Percentiles rank a stretch among this genome's conserved stretches.
phyloP scores from a whole-genome alignment of 2,329 filamentous ascomycete species.

The Ambrosiella cleistominuta region DNA sequence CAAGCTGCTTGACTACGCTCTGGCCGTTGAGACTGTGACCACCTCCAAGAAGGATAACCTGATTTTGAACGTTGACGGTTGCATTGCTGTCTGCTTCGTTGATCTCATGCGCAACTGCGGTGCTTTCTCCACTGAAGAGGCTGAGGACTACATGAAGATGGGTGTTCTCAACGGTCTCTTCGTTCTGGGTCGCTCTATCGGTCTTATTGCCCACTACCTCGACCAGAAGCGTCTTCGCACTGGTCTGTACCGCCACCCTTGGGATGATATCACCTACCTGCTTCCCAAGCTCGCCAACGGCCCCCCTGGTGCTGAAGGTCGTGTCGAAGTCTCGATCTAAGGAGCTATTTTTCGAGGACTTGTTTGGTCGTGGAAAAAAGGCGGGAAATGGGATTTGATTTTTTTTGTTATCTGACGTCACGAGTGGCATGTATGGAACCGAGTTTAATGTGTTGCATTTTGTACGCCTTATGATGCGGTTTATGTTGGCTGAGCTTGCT shows the following conservation, averaged over 20 bases:
- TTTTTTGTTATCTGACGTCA: neutral
- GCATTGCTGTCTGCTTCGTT: constrained; percentile 96
- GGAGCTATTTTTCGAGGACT: constrained; percentile 3
- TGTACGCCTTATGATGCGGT: constrained; percentile 1
- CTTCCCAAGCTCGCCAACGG: constrained; percentile 60
- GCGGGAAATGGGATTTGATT: neutral
- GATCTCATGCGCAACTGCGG: constrained; percentile 95
- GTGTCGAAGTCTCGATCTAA: constrained; percentile 76
- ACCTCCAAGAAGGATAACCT: constrained; percentile 99
- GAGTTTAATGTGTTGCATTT: constrained; percentile 5
- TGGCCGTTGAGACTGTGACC: constrained; percentile 93
- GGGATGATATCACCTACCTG: constrained; percentile 95
- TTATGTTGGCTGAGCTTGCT: neutral
- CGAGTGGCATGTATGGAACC: constrained; percentile 11
- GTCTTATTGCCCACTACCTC: constrained; percentile 98
- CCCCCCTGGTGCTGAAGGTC: constrained; percentile 58
- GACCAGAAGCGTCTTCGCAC: constrained; percentile 99
- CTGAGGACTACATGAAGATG: constrained; percentile 97
- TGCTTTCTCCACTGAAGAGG: constrained; percentile 88
- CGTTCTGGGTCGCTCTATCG: constrained; percentile 89
- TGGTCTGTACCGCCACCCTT: constrained; percentile 96
- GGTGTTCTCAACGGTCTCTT: constrained; percentile 99
- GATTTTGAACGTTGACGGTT: constrained; percentile 97
- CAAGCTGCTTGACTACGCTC: constrained; percentile 97
- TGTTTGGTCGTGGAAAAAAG: neutral